These are phyloP conservation scores for Serendipita sp. DNA, from an alignment of 768 basidiomycete genomes.

Conservation along the genomic window DNA sequence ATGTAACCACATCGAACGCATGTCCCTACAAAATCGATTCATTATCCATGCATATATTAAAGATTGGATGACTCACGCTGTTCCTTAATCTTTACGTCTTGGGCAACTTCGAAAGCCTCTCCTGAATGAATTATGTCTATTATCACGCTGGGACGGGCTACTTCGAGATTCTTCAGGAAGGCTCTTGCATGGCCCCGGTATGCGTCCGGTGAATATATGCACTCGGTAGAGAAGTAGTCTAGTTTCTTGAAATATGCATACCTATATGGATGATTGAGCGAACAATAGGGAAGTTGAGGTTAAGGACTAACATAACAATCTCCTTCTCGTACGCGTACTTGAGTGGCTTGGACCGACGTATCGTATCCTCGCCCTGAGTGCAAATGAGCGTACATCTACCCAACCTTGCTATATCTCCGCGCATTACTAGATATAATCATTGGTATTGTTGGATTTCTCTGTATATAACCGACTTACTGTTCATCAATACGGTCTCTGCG, in stretches of 20 bases:
- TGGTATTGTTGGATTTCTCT: background rate
- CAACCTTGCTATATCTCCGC: conserved; percentile 89
- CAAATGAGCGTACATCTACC: conserved; percentile 90
- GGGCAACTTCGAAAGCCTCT: conserved; percentile 74
- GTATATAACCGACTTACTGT: conserved; percentile 44
- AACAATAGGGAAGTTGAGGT: conserved; percentile 8
- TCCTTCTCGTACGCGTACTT: conserved; percentile 99
- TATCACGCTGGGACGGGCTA: conserved; percentile 83
- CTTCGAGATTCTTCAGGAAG: conserved; percentile 91
- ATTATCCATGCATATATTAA: background rate
- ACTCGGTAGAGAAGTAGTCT: conserved; percentile 98
- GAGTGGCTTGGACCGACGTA: conserved; percentile 96
- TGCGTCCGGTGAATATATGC: conserved; percentile 97
- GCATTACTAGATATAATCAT: conserved; percentile 54
- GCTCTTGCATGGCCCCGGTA: conserved; percentile 92
- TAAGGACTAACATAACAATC: conserved; percentile 76
- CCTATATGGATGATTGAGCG: conserved; percentile 28
- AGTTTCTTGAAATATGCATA: conserved; percentile 99
- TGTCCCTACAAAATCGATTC: conserved; percentile 39
- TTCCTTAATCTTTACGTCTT: conserved; percentile 73
- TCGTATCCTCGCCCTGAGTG: conserved; percentile 91
- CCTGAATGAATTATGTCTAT: conserved; percentile 97
- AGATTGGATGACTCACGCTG: conserved; percentile 45
- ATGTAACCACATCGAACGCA: conserved; percentile 91
- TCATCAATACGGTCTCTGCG: conserved; percentile 97